Conservation (phyloP, 306 rosid species). For the Cicer bijugum region DNA sequence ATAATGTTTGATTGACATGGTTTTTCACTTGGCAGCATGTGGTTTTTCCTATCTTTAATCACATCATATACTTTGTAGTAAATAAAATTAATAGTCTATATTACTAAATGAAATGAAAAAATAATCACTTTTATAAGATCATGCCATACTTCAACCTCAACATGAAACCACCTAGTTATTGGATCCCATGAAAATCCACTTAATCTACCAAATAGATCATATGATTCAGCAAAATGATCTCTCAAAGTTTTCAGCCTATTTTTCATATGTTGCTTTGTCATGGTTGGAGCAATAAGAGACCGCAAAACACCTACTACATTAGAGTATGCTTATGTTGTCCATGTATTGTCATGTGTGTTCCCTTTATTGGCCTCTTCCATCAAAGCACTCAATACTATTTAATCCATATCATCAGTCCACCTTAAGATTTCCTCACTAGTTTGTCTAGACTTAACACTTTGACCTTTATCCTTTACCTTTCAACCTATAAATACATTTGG, state of each 20-base stretch:
- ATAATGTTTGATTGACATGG: not conserved
- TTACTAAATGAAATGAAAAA: not conserved
- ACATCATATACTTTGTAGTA: not conserved
- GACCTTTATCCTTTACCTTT: not conserved
- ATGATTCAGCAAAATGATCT: not conserved
- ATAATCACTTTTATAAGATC: not conserved
- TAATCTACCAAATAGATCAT: not conserved
- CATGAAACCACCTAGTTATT: not conserved
- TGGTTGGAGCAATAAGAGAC: not conserved
- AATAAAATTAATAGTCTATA: not conserved
- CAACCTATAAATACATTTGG: not conserved
- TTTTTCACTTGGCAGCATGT: not conserved
- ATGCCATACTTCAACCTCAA: not conserved
- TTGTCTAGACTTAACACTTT: not conserved
- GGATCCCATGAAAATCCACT: not conserved
- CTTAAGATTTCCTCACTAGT: not conserved
- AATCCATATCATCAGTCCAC: not conserved
- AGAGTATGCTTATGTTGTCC: not conserved
- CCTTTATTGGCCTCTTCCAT: not conserved
- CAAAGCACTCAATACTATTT: conserved; percentile 2
- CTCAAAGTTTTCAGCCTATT: not conserved
- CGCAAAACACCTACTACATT: not conserved
- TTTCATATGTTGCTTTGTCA: conserved; percentile 2
- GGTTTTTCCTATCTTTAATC: not conserved
- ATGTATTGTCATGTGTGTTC: not conserved